These are phyloP conservation scores for Myxozyma udenii DNA, from an alignment of 805 yeast genomes.

Conservation along the genomic window DNA sequence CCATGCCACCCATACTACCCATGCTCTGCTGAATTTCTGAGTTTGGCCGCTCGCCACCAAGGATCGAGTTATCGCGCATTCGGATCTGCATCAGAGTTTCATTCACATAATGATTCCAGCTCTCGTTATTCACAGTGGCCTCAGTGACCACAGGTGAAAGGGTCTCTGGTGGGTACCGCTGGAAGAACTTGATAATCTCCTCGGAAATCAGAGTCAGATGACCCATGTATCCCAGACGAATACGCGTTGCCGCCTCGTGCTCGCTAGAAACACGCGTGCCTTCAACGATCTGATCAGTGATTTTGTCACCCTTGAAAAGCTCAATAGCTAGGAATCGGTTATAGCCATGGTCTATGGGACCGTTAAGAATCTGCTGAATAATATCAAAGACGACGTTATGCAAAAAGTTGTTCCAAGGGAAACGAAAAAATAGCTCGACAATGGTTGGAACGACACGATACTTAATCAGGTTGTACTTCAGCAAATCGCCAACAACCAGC, in stretches of 20 bases:
- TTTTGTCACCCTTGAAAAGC: constrained; percentile 60
- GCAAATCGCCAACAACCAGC: constrained; percentile 73
- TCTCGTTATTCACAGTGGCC: constrained; percentile 46
- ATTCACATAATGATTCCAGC: constrained; percentile 81
- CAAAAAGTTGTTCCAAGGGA: constrained; percentile 96
- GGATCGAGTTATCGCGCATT: constrained; percentile 87
- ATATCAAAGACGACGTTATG: constrained; percentile 97
- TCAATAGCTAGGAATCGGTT: constrained; percentile 74
- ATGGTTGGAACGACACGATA: constrained; percentile 34
- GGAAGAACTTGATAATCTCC: constrained; percentile 84
- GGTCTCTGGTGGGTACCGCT: constrained; percentile 58
- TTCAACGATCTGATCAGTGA: constrained; percentile 55
- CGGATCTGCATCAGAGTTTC: constrained; percentile 82
- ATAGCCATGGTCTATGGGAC: constrained; percentile 78
- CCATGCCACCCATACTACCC: constrained; percentile 33
- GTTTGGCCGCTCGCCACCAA: constrained; percentile 69
- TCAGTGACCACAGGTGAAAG: constrained; percentile 54
- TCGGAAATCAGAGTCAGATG: constrained; percentile 90
- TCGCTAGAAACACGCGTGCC: constrained; percentile 61
- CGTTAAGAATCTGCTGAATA: constrained; percentile 90
- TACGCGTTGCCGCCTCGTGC: constrained; percentile 56
- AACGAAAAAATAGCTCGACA: constrained; percentile 63
- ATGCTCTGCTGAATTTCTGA: constrained; percentile 20
- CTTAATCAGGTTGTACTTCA: constrained; percentile 79
- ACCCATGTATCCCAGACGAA: constrained; percentile 94